Evolutionary conservation across 352 stramenopile species (phyloP), one percentile per base, ranked within the genome.

Genomic region (Globisporangium recalcitrans): DNA sequence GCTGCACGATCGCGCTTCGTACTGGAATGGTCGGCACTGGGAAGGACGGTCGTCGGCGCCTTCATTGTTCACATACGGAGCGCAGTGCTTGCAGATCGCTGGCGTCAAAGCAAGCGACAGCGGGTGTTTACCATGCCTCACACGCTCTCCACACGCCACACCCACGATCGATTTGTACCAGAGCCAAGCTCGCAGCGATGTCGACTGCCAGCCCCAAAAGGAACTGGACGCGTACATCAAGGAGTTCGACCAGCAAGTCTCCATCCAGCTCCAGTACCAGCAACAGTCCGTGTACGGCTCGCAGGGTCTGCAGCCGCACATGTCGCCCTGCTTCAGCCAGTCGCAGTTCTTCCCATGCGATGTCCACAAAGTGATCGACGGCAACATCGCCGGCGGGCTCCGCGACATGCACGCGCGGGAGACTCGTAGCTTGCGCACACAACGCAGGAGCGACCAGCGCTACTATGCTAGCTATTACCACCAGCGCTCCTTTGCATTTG

Each of bases 11-110:
- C 75, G 82, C 3, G 81, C 81, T 0, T 90, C 79, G 22, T 94
- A 90, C 60, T 94, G 85, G 85, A 94, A 94, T 62, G 85, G 85
- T 0, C 76, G 78, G 1, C 62, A 83, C 55, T 92, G 85, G 85
- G 85, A 94, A 79, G 83, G 77, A 21, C 78, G 82, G 2, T 78
- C 74, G 4, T 85, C 81, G 0, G 81, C 83, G 1, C 80, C 85
- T 0, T 29, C 77, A 27, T 46, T 88, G 21, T 89, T 91, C 63
- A 91, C 83, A 9, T 94, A 94, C 48, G 85, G 82, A 9, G 52
- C 60, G 10, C 74, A 91, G 52, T 94, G 85, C 29, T 51, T 73
- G 22, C 64, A 78, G 7, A 69, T 87, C 9, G 79, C 82, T 36
- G 81, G 81, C 2, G 48, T 77, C 24, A 56, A 61, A n/a, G 38